Base-by-base conservation (phyloP, 2,329 filamentous ascomycete species). In the Tolypocladium endophyticum region DNA sequence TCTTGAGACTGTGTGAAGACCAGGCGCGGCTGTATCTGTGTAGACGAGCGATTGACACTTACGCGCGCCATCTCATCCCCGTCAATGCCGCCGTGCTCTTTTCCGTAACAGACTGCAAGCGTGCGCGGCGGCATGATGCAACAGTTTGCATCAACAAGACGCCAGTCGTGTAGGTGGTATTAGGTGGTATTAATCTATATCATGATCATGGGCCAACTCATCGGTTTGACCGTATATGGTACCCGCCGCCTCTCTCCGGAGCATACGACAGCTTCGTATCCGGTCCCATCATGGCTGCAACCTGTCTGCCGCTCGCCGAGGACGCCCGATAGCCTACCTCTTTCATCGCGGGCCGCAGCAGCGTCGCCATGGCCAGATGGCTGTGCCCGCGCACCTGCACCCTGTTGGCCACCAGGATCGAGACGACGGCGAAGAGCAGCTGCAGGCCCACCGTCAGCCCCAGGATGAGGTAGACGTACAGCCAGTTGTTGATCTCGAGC, bases 401-500 rank as follows among this genome's bases (percentile, higher is more conserved):
- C 50, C 57, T 60, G 62, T 67, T 70, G 14, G 68, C 66, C n/a
- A 68, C 43, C 8, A 63, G 25, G 8, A 68, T 63, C 0, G 65
- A 61, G 0, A 61, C 56, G 28, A 68, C 41, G 9, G 67, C 68
- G 23, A 73, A 58, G 0, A 71, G 7, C 1, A 72, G 64, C 62
- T 74, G 72, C 39, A 73, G 56, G 18, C 65, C 65, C 18, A 71
- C 62, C 12, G 70, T 72, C 18, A 74, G 62, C 0, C 68, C 64
- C 7, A 75, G 55, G 23, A 73, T 72, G 43, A 74, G n/a, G 60
- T 70, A 64, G 18, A 72, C 64, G 25, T 65, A 63, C 7, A 58
- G 47, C 73, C 73, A 75, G 23, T 70, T 64, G 2, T 64, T 66
- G 25, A 76, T 69, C 0, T 72, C 66, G 7, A 76, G 62, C 25